Evolutionary conservation across 163 green algal genomes (phyloP).

Genomic region (Scenedesmus sp.): DNA sequence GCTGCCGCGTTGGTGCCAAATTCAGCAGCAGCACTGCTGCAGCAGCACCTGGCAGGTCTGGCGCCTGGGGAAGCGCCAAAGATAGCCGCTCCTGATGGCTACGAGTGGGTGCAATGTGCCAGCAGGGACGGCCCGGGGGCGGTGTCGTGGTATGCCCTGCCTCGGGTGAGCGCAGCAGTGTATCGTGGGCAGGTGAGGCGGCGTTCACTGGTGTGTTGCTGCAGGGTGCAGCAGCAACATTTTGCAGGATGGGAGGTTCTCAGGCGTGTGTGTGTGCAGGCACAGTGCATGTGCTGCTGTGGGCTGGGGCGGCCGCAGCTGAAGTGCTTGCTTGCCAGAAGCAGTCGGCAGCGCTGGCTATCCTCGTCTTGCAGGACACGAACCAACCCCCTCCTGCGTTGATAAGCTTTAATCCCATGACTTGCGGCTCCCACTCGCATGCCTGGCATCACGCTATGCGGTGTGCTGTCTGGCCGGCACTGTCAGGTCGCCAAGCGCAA

Average conservation of each 20-base stretch:
- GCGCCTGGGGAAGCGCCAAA: slow-evolving; percentile 5
- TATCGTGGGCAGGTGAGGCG: not conserved
- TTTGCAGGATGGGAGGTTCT: not conserved
- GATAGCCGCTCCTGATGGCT: not conserved
- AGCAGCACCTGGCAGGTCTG: not conserved
- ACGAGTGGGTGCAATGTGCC: slow-evolving; percentile 42
- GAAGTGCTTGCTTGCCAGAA: not conserved
- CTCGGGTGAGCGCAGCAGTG: not conserved
- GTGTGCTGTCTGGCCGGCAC: not conserved
- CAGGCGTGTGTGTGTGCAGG: no score
- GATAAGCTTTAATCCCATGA: no score
- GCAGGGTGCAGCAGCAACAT: not conserved
- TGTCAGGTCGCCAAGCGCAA: slow-evolving; percentile 11
- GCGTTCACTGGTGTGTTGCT: not conserved
- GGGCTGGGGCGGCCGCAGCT: not conserved
- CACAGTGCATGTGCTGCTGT: not conserved
- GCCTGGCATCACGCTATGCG: not conserved
- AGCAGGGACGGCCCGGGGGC: not conserved
- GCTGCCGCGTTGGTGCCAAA: not conserved
- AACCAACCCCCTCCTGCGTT: no score
- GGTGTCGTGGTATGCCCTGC: slow-evolving; percentile 17
- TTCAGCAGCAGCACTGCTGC: not conserved
- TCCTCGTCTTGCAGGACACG: not conserved
- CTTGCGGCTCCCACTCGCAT: not conserved
- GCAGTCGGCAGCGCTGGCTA: not conserved